Percentiles rank a stretch among this genome's conserved stretches.
Evolutionary conservation across 805 yeast genomes (phyloP).

Genomic region (Teunomyces lycoperdinae): DNA sequence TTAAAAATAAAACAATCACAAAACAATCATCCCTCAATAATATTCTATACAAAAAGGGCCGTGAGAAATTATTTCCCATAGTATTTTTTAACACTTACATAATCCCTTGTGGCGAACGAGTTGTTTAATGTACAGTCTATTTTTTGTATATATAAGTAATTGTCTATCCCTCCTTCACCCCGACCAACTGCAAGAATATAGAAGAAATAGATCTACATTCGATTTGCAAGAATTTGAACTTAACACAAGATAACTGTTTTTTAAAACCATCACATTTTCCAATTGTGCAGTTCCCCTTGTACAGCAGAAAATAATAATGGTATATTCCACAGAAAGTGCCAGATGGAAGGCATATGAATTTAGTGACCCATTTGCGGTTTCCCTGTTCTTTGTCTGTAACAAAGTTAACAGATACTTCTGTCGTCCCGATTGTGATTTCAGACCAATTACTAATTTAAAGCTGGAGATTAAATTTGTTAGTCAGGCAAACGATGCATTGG

Average conservation of each 20-base stretch:
- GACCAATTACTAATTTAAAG: slow-evolving; percentile 40
- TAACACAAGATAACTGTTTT: background rate
- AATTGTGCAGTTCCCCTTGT: background rate
- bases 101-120: slow-evolving; percentile 1
- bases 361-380: slow-evolving; percentile 64
- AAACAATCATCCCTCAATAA: background rate
- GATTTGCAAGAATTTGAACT: background rate
- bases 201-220: background rate
- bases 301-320: slow-evolving; percentile 20
- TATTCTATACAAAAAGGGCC: background rate
- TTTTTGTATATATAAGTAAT: background rate
- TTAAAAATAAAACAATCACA: background rate
- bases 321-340: slow-evolving; percentile 41
- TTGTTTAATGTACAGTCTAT: background rate
- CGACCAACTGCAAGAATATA: background rate
- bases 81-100: slow-evolving; percentile 2
- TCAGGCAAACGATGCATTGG: slow-evolving; percentile 39
- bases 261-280: background rate
- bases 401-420: slow-evolving; percentile 46
- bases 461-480: slow-evolving; percentile 46
- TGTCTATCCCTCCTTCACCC: background rate
- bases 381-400: slow-evolving; percentile 53
- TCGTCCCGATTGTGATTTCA: slow-evolving; percentile 66
- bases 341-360: slow-evolving; percentile 66
- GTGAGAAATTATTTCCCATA: slow-evolving; percentile 1